These are phyloP conservation scores for Paramecium pentaurelia DNA, from an alignment of 73 alveolate species.

Conservation along the genomic window DNA sequence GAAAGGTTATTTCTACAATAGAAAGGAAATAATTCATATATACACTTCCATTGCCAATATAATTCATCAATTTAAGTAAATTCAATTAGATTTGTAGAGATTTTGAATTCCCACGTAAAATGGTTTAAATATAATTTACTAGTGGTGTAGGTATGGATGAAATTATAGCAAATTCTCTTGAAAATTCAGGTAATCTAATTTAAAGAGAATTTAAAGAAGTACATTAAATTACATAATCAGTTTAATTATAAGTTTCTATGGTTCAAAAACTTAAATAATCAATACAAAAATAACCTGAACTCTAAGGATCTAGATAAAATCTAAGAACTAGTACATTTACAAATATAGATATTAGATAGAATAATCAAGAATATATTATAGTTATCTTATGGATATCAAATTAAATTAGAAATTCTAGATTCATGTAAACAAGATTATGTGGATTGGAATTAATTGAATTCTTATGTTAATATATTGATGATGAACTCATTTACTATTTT, in stretches of 20 bases:
- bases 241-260: not conserved
- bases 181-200: not conserved
- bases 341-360: not conserved
- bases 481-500: not conserved
- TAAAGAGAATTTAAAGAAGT: conserved; percentile 10
- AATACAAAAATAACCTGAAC: not conserved
- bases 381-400: not conserved
- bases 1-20: not conserved
- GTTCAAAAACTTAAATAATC: not conserved
- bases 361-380: not conserved
- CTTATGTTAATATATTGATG: not conserved
- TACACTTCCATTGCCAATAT: not conserved
- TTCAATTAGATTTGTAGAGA: not conserved
- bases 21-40: not conserved
- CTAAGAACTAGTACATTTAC: not conserved
- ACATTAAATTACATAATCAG: not conserved
- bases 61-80: not conserved
- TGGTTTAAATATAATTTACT: not conserved
- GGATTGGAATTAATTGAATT: conserved; percentile 27
- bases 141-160: not conserved
- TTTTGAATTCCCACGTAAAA: not conserved
- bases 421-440: conserved; percentile 8
- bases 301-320: not conserved
- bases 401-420: not conserved
- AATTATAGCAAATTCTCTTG: not conserved